These are phyloP conservation scores for Cercospora janseana DNA, from an alignment of 2,329 filamentous ascomycete genomes.

Conservation along the genomic window DNA sequence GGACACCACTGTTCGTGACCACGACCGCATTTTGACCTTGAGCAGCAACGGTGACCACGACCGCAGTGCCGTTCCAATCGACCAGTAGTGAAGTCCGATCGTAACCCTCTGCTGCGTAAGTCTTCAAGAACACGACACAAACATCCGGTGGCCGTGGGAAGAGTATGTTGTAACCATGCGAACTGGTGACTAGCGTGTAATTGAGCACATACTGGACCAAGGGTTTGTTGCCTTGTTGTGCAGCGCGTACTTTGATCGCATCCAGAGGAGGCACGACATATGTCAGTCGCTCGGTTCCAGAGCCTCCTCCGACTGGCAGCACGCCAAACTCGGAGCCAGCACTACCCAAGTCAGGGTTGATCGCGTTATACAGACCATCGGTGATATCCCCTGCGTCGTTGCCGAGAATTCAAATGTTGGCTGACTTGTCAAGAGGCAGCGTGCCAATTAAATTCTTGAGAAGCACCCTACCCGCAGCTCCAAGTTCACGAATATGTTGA, in stretches of 20 bases:
- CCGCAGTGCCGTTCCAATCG: constrained; percentile 45
- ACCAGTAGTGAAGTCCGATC: constrained; percentile 43
- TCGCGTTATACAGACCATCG: constrained; percentile 46
- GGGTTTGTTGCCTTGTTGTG: constrained; percentile 32
- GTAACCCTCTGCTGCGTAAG: constrained; percentile 47
- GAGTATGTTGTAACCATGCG: constrained; percentile 36
- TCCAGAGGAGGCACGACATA: constrained; percentile 45
- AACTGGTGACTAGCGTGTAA: constrained; percentile 38
- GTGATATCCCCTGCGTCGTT: constrained; percentile 50
- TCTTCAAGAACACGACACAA: constrained; percentile 61
- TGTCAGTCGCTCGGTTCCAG: constrained; percentile 42
- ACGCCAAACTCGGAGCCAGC: constrained; percentile 46
- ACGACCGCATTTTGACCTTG: constrained; percentile 63
- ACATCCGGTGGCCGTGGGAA: constrained; percentile 50
- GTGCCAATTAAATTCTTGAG: constrained; percentile 52
- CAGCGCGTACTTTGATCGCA: constrained; percentile 39
- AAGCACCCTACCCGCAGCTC: constrained; percentile 43
- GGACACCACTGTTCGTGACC: constrained; percentile 60
- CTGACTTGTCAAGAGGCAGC: constrained; percentile 54
- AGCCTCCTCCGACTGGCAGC: constrained; percentile 42
- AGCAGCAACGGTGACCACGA: constrained; percentile 48
- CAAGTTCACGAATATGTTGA: constrained; percentile 41
- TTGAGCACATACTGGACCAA: constrained; percentile 50
- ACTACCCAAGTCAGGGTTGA: constrained; percentile 24
- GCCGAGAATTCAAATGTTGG: constrained; percentile 51